phyloP scores from a whole-genome alignment of 2,329 filamentous ascomycete genomes.

The Cercospora zeae-maydis region DNA sequence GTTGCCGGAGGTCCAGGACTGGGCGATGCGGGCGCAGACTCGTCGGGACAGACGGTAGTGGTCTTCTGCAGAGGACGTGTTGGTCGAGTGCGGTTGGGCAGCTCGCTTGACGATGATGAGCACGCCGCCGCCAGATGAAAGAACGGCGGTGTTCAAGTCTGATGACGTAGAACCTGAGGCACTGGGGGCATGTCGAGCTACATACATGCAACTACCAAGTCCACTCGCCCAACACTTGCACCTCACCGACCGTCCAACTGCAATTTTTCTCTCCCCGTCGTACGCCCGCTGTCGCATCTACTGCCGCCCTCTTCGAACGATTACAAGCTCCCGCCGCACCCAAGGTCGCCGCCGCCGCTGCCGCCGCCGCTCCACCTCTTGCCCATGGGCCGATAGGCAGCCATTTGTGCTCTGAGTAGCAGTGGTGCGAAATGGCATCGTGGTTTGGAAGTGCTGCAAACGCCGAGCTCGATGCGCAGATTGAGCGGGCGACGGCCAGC shows the following conservation, averaged over 20 bases:
- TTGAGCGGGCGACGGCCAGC: constrained; percentile 89
- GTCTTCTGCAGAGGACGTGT: background rate
- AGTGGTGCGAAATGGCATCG: constrained; percentile 65
- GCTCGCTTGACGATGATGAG: background rate
- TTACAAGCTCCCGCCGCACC: background rate
- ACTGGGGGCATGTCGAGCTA: too few species aligned
- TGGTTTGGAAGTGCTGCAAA: constrained; percentile 85
- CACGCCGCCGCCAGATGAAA: background rate
- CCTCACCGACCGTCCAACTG: background rate
- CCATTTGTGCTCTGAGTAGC: background rate
- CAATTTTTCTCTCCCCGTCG: background rate
- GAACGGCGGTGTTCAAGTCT: too few species aligned
- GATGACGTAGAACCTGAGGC: too few species aligned
- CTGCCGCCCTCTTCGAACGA: too few species aligned
- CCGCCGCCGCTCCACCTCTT: background rate
- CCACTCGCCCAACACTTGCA: background rate
- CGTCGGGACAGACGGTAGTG: background rate
- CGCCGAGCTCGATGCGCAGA: constrained; percentile 91
- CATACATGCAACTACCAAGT: too few species aligned
- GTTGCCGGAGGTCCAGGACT: background rate
- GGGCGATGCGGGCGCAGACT: background rate
- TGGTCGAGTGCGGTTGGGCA: background rate
- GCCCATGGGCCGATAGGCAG: background rate
- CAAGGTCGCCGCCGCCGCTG: background rate
- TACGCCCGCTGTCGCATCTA: too few species aligned